A percentile compares a stretch with the other conserved stretches of the same genome.
These are phyloP conservation scores for Neonectria coccinea DNA, from an alignment of 2,329 filamentous ascomycete genomes.

Conservation along the genomic window DNA sequence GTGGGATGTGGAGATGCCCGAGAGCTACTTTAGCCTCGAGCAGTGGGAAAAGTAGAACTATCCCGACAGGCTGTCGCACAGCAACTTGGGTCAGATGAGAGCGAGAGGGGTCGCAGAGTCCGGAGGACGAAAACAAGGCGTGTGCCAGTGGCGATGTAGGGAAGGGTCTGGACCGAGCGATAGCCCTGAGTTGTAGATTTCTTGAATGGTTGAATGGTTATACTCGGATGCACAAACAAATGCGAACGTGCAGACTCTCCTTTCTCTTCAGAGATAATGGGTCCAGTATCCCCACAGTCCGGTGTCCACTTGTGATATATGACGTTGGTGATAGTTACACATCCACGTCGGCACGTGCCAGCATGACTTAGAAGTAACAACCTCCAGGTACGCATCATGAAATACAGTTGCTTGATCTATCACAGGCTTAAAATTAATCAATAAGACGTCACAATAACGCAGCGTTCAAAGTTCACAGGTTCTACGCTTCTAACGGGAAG, in stretches of 20 bases:
- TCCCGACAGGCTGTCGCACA: constrained; percentile 1
- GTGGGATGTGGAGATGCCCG: constrained; percentile 83
- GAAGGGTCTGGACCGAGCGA: constrained; percentile 24
- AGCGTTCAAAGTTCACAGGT: not conserved
- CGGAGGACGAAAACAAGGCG: constrained; percentile 18
- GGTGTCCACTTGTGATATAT: constrained; percentile 2
- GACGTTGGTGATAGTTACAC: not conserved
- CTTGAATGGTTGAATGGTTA: constrained; percentile 32
- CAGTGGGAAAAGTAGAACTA: constrained; percentile 59
- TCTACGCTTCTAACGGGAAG: not conserved
- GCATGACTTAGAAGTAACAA: not conserved
- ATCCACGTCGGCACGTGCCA: not conserved
- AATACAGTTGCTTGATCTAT: not conserved
- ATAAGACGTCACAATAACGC: not conserved
- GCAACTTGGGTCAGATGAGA: constrained; percentile 6
- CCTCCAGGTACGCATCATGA: not conserved
- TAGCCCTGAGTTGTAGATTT: constrained; percentile 26
- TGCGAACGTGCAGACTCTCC: constrained; percentile 5
- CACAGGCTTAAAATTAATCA: not conserved
- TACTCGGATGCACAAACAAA: constrained; percentile 22
- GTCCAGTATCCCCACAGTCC: constrained; percentile 9
- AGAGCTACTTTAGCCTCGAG: constrained; percentile 73
- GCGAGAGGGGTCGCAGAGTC: constrained; percentile 5
- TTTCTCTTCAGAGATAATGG: constrained; percentile 12
- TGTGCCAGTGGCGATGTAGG: constrained; percentile 19